Conservation (phyloP, 2,329 filamentous ascomycete genomes). For the Xylariaceae sp. region DNA sequence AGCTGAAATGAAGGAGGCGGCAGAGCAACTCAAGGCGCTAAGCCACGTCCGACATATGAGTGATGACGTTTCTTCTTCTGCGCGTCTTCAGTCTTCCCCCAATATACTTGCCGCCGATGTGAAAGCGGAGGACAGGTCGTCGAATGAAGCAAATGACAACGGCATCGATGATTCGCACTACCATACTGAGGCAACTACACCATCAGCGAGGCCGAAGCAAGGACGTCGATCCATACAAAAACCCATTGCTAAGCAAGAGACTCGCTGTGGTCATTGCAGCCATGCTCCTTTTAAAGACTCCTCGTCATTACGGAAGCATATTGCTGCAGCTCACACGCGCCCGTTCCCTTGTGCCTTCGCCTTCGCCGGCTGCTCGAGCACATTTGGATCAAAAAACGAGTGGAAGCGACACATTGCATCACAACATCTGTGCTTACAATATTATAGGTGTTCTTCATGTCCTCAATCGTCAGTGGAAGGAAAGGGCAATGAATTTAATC, state of each 20-base stretch:
- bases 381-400: slow-evolving; percentile 92
- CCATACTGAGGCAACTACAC: slow-evolving; percentile 43
- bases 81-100: slow-evolving; percentile 32
- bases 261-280: slow-evolving; percentile 65
- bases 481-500: slow-evolving; percentile 74
- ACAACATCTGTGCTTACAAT: slow-evolving; percentile 78
- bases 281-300: slow-evolving; percentile 71
- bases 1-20: slow-evolving; percentile 72
- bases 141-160: slow-evolving; percentile 48
- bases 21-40: slow-evolving; percentile 69
- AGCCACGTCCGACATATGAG: slow-evolving; percentile 66
- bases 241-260: slow-evolving; percentile 61
- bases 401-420: slow-evolving; percentile 96
- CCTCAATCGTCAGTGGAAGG: slow-evolving; percentile 53
- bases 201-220: slow-evolving; percentile 49
- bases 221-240: slow-evolving; percentile 55
- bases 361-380: slow-evolving; percentile 81
- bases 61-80: slow-evolving; percentile 46
- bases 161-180: slow-evolving; percentile 48
- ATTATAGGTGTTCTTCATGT: slow-evolving; percentile 68
- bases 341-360: slow-evolving; percentile 87
- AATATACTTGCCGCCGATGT: slow-evolving; percentile 37
- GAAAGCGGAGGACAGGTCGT: slow-evolving; percentile 51
- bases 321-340: slow-evolving; percentile 71
- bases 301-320: slow-evolving; percentile 69